These are phyloP conservation scores for Starmerella vaccinii DNA, from an alignment of 805 yeast genomes.

Conservation along the genomic window DNA sequence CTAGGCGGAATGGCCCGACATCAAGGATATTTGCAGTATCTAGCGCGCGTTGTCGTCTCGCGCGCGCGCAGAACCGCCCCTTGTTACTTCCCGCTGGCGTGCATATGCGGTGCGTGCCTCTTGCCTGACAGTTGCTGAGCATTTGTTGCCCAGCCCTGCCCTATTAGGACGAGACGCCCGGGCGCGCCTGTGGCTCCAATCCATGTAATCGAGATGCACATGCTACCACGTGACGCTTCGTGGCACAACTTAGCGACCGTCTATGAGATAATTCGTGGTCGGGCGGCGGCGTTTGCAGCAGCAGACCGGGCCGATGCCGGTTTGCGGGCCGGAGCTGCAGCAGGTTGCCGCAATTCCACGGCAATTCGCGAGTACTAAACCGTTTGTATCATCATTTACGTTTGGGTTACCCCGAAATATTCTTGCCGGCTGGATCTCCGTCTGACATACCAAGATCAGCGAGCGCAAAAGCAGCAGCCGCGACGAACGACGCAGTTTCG, in stretches of 20 bases:
- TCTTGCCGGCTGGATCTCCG: too few relatives aligned
- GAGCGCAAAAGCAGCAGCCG: neutral
- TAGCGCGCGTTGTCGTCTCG: too few relatives aligned
- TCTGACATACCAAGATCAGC: neutral
- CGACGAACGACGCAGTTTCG: neutral
- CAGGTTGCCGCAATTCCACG: too few relatives aligned
- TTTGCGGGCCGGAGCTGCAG: too few relatives aligned
- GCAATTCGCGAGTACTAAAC: too few relatives aligned
- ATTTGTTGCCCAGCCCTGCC: neutral
- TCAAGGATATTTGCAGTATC: too few relatives aligned
- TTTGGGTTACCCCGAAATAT: too few relatives aligned
- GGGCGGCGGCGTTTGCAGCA: neutral
- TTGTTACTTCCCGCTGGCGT: neutral
- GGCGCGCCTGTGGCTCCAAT: neutral
- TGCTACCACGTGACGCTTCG: neutral
- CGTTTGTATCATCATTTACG: too few relatives aligned
- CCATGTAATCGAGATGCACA: neutral
- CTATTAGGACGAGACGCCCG: neutral
- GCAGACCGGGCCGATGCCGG: too few relatives aligned
- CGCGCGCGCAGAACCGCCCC: too few relatives aligned
- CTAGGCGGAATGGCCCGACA: too few relatives aligned
- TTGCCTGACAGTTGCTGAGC: neutral
- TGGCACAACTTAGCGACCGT: neutral
- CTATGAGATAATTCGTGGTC: neutral
- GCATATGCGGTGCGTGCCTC: neutral